Conservation (phyloP, 371 early-diverging fungal genomes). For the Mortierella sp. region DNA sequence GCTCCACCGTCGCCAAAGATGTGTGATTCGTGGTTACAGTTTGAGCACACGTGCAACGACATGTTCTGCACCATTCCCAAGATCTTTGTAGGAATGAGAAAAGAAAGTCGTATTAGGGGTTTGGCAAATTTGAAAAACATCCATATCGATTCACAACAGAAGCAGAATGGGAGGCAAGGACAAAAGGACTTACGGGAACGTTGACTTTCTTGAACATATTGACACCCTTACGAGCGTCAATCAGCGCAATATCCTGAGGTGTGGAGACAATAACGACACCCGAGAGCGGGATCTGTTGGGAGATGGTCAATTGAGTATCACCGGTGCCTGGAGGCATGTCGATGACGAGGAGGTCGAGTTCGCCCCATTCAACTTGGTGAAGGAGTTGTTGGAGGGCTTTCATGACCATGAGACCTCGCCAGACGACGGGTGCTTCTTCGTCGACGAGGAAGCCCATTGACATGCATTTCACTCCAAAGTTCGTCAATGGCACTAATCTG, state of each 20-base stretch:
- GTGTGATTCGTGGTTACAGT: slow-evolving; percentile 82
- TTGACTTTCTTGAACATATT: slow-evolving; percentile 88
- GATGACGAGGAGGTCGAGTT: slow-evolving; percentile 84
- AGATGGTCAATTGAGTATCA: slow-evolving; percentile 88
- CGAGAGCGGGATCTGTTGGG: slow-evolving; percentile 82
- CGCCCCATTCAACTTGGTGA: slow-evolving; percentile 88
- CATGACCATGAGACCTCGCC: slow-evolving; percentile 97
- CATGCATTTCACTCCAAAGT: slow-evolving; percentile 92
- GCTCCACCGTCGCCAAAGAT: slow-evolving; percentile 87
- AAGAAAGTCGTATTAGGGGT: background rate
- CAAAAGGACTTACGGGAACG: slow-evolving; percentile 75
- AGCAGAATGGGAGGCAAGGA: too few species aligned
- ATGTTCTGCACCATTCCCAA: slow-evolving; percentile 93
- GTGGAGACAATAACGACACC: slow-evolving; percentile 93
- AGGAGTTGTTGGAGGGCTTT: slow-evolving; percentile 91
- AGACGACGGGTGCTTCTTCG: slow-evolving; percentile 85
- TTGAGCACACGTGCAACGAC: slow-evolving; percentile 86
- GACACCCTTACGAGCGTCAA: slow-evolving; percentile 87
- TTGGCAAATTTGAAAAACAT: background rate
- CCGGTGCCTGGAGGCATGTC: slow-evolving; percentile 97
- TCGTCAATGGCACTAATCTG: slow-evolving; percentile 76
- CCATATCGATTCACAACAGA: background rate
- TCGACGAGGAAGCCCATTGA: slow-evolving; percentile 92
- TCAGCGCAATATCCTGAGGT: slow-evolving; percentile 90
- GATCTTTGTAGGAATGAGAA: slow-evolving; percentile 67